phyloP scores from a whole-genome alignment of 148 eudicot genomes.

The Nepenthes gracilis region DNA sequence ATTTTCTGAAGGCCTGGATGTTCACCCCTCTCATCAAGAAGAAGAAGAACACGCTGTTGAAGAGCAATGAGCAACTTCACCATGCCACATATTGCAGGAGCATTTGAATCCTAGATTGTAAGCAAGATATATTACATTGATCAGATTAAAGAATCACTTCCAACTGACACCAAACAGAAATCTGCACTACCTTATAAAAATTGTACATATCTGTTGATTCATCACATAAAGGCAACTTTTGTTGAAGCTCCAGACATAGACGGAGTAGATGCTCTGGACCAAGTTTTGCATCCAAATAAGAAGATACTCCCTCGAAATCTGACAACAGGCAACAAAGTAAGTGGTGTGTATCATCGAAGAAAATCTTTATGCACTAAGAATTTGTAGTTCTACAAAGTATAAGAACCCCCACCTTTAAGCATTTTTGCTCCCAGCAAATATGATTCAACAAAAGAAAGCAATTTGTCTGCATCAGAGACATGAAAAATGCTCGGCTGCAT shows the following conservation, averaged over 20 bases:
- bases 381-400: too few relatives aligned
- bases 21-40: constrained; percentile 58
- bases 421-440: constrained; percentile 59
- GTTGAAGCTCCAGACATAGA: constrained; percentile 71
- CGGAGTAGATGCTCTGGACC: constrained; percentile 72
- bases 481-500: constrained; percentile 57
- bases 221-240: constrained; percentile 23
- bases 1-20: constrained; percentile 75
- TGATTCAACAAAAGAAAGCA: constrained; percentile 48
- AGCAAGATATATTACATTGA: constrained; percentile 5
- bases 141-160: background rate
- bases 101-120: constrained; percentile 59
- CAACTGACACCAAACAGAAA: background rate
- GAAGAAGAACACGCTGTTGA: constrained; percentile 30
- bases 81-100: constrained; percentile 62
- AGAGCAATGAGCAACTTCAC: constrained; percentile 50
- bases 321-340: constrained; percentile 14
- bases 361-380: constrained; percentile 2
- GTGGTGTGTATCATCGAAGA: background rate
- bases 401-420: constrained; percentile 31
- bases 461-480: constrained; percentile 44
- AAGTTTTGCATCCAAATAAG: constrained; percentile 52
- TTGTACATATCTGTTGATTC: constrained; percentile 30
- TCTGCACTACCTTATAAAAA: constrained; percentile 64
- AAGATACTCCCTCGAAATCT: constrained; percentile 48